Percentiles rank a stretch among this genome's conserved stretches.
Conservation (phyloP, 2,329 filamentous ascomycete species). For the Talaromyces sp. region DNA sequence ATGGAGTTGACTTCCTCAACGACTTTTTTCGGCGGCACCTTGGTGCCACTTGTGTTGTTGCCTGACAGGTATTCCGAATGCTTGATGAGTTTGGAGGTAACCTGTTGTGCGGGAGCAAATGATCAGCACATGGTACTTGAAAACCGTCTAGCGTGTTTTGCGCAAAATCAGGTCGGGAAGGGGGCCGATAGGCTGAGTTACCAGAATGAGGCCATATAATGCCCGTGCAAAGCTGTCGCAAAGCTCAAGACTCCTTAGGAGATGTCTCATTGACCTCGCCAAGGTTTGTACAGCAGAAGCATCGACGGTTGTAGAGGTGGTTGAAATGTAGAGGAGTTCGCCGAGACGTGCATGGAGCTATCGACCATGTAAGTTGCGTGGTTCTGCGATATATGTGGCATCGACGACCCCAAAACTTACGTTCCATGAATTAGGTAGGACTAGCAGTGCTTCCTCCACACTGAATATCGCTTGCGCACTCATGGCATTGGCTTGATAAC, state of each 20-base stretch:
- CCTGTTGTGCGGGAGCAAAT: slow-evolving; percentile 13
- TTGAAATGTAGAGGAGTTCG: slow-evolving; percentile 72
- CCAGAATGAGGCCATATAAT: slow-evolving; percentile 84
- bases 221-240: slow-evolving; percentile 90
- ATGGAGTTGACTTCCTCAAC: slow-evolving; percentile 30
- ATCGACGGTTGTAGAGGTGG: slow-evolving; percentile 28
- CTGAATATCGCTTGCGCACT: slow-evolving; percentile 81
- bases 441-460: slow-evolving; percentile 81
- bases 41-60: slow-evolving; percentile 10
- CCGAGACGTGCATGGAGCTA: slow-evolving; percentile 83
- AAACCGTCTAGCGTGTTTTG: not conserved
- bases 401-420: slow-evolving; percentile 46
- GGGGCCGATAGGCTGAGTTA: slow-evolving; percentile 36
- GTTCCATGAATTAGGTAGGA: slow-evolving; percentile 93
- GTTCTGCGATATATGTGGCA: not conserved
- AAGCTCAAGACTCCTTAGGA: slow-evolving; percentile 85
- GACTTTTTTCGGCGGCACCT: slow-evolving; percentile 19
- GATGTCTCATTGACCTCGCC: slow-evolving; percentile 72
- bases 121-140: not conserved
- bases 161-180: not conserved
- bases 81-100: slow-evolving; percentile 22
- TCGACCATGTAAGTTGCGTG: not conserved
- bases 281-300: slow-evolving; percentile 48
- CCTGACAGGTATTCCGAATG: slow-evolving; percentile 13
- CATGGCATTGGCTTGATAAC: slow-evolving; percentile 75